phyloP scores from a whole-genome alignment of 2,329 filamentous ascomycete species.

The Venturia asperata region DNA sequence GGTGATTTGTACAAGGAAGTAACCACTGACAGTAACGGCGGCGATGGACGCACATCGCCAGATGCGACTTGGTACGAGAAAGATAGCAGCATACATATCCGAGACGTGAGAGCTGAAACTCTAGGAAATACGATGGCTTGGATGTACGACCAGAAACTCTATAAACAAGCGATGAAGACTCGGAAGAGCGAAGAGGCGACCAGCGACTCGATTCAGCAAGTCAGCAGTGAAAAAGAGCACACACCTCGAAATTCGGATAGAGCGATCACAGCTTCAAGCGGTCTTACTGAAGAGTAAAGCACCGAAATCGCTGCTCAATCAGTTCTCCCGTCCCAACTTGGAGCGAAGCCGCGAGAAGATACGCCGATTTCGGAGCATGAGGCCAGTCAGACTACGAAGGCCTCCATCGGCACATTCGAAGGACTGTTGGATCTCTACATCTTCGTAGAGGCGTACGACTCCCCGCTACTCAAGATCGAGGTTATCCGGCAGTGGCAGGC shows the following conservation, averaged over 20 bases:
- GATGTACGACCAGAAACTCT: background rate
- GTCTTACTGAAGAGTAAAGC: background rate
- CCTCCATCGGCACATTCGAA: background rate
- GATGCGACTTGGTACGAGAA: background rate
- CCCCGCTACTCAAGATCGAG: background rate
- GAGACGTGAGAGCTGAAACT: background rate
- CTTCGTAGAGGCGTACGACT: background rate
- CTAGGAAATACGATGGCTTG: background rate
- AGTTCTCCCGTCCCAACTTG: too few species aligned
- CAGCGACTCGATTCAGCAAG: background rate
- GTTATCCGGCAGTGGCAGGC: conserved; percentile 11
- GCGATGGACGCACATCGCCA: background rate
- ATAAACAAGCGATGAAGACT: background rate
- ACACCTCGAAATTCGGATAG: background rate
- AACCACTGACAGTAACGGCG: background rate
- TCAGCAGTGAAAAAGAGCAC: background rate
- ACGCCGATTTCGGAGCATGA: background rate
- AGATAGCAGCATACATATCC: background rate
- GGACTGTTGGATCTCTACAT: background rate
- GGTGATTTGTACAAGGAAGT: background rate
- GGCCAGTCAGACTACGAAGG: background rate
- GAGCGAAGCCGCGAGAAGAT: background rate
- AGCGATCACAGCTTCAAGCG: background rate
- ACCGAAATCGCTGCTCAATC: too few species aligned
- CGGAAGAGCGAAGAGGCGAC: background rate